Evolutionary conservation across 139 green algal species (phyloP).

Genomic region (Auxenochlorella pyrenoidosa): DNA sequence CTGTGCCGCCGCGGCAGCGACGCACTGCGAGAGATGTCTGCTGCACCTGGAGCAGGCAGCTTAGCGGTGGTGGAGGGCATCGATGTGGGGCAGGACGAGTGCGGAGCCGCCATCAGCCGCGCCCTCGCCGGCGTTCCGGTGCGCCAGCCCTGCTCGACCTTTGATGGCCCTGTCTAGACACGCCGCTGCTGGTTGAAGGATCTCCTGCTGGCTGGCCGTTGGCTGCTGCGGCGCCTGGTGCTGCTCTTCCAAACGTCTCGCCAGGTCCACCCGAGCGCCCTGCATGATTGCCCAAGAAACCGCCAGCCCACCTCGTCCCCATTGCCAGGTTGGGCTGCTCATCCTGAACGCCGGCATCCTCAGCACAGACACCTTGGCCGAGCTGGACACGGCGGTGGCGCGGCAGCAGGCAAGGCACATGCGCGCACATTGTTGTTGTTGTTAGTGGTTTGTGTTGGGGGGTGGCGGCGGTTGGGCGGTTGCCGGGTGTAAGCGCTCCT

Average conservation of each 20-base stretch:
- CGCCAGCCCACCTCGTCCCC: not conserved
- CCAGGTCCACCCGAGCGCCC: too few species aligned
- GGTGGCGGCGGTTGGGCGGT: too few species aligned
- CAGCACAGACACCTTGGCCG: conserved; percentile 42
- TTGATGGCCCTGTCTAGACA: too few species aligned
- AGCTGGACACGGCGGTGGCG: conserved; percentile 40
- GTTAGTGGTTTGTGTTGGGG: too few species aligned
- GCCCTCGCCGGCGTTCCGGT: not conserved
- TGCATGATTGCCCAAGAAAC: too few species aligned
- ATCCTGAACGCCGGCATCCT: conserved; percentile 62
- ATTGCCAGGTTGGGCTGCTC: conserved; percentile 38
- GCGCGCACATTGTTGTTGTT: too few species aligned
- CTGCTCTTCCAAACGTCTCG: too few species aligned
- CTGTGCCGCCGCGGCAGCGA: conserved; percentile 47
- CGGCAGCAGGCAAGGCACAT: conserved; percentile 35
- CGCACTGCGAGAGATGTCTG: conserved; percentile 39
- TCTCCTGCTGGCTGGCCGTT: too few species aligned
- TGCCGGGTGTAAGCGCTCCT: too few species aligned
- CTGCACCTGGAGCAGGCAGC: not conserved
- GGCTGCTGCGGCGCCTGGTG: too few species aligned
- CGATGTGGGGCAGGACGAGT: conserved; percentile 35
- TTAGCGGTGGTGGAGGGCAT: conserved; percentile 11
- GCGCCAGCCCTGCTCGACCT: not conserved
- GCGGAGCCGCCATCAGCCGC: not conserved
- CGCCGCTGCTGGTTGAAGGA: too few species aligned